Conservation (phyloP, 805 yeast genomes). For the Blastobotrys terrestris region DNA sequence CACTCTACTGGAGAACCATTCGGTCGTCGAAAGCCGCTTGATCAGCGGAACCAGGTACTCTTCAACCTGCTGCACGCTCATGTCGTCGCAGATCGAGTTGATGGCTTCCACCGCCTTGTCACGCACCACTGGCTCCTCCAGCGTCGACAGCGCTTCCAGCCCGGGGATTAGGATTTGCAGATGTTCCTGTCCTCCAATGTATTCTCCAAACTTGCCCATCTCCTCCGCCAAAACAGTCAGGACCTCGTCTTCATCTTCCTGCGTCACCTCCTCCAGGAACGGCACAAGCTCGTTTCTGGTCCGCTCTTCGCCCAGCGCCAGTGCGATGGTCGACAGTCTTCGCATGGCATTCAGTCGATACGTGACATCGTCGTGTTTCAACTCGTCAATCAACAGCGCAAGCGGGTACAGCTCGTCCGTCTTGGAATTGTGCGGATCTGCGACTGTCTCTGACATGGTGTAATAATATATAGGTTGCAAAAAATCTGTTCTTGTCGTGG, state of each 20-base stretch:
- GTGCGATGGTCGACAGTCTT: conserved; percentile 85
- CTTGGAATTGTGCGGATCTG: not conserved
- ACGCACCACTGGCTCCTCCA: conserved; percentile 94
- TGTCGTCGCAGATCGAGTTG: conserved; percentile 51
- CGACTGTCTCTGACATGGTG: too few species aligned
- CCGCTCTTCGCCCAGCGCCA: conserved; percentile 91
- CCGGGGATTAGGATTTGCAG: conserved; percentile 56
- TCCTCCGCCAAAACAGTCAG: conserved; percentile 89
- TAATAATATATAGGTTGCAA: too few species aligned
- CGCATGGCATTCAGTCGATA: conserved; percentile 93
- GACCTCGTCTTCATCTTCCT: conserved; percentile 97
- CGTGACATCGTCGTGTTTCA: conserved; percentile 92
- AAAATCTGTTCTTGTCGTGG: too few species aligned
- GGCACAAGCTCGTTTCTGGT: conserved; percentile 86
- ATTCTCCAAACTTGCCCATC: conserved; percentile 80
- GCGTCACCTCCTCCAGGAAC: conserved; percentile 60
- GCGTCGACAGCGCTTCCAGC: conserved; percentile 76
- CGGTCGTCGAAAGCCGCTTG: conserved; percentile 72
- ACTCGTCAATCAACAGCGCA: conserved; percentile 93
- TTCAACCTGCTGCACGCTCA: conserved; percentile 48
- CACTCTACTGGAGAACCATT: conserved; percentile 91
- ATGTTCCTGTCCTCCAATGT: conserved; percentile 73
- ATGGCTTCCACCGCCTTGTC: conserved; percentile 89
- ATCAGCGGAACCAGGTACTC: conserved; percentile 69
- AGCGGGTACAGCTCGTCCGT: conserved; percentile 70